phyloP scores from a whole-genome alignment of 306 rosid species.

The Malus sylvestris region DNA sequence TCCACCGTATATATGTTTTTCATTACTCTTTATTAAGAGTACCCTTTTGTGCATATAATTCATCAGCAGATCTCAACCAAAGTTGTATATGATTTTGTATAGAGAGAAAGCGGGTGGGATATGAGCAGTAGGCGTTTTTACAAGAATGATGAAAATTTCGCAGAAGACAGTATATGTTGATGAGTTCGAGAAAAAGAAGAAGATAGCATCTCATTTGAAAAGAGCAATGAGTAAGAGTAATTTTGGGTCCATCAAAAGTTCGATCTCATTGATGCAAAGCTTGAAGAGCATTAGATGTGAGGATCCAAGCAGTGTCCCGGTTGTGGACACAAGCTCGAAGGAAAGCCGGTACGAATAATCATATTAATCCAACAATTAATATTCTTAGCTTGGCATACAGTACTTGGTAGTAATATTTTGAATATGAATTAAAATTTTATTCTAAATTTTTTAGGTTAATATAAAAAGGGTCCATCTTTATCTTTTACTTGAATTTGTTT shows the following conservation, averaged over 20 bases:
- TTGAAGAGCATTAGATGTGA: conserved; percentile 87
- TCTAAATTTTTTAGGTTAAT: background rate
- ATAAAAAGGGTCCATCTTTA: background rate
- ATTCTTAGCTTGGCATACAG: background rate
- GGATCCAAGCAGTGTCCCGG: conserved; percentile 96
- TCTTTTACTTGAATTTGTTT: conserved; percentile 11
- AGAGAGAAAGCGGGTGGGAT: conserved; percentile 17
- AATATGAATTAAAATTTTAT: background rate
- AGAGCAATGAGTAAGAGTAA: conserved; percentile 39
- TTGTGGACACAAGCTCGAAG: conserved; percentile 85
- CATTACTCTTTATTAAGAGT: background rate
- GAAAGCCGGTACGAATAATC: conserved; percentile 54
- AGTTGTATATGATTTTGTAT: background rate
- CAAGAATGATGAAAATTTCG: conserved; percentile 4
- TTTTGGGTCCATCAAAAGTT: conserved; percentile 47
- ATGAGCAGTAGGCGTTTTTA: conserved; percentile 9
- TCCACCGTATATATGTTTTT: background rate
- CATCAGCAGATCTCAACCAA: background rate
- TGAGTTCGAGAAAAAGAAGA: conserved; percentile 5
- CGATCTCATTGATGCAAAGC: conserved; percentile 94
- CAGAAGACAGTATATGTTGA: conserved; percentile 7
- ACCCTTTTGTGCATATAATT: background rate
- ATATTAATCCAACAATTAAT: background rate
- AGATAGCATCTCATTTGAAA: conserved; percentile 6
- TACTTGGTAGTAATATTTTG: background rate